These are phyloP conservation scores for Cercospora zeae-maydis DNA, from an alignment of 2,329 filamentous ascomycete species.

Conservation along the genomic window DNA sequence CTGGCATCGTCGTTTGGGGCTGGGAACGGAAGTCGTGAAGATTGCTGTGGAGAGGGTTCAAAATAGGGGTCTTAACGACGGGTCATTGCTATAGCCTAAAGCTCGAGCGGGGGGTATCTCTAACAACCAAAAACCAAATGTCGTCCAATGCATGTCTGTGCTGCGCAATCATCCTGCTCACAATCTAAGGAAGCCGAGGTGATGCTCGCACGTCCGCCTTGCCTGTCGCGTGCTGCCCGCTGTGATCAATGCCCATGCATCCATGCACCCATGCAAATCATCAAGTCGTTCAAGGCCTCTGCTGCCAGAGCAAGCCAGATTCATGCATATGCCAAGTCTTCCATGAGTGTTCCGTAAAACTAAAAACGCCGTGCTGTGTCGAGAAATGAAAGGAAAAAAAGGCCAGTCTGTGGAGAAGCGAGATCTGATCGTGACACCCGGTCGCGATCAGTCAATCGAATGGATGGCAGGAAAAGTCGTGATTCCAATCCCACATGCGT, in stretches of 20 bases:
- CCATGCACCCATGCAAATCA: slow-evolving; percentile 5
- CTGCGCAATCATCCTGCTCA: background rate
- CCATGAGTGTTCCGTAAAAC: background rate
- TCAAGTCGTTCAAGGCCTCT: slow-evolving; percentile 10
- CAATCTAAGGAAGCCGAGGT: slow-evolving; percentile 1
- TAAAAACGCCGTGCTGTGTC: slow-evolving; percentile 15
- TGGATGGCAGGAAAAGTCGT: background rate
- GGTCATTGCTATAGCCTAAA: background rate
- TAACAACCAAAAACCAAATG: slow-evolving; percentile 5
- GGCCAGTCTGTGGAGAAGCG: background rate
- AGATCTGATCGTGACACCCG: background rate
- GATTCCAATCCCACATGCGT: background rate
- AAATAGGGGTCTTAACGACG: background rate
- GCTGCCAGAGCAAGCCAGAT: slow-evolving; percentile 16
- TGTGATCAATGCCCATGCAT: slow-evolving; percentile 12
- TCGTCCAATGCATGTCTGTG: slow-evolving; percentile 11
- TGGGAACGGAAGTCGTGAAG: background rate
- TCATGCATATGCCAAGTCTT: slow-evolving; percentile 4
- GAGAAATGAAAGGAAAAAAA: background rate
- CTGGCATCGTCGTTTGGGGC: background rate
- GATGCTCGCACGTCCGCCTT: slow-evolving; percentile 5
- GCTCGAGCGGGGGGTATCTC: slow-evolving; percentile 16
- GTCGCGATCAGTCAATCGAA: background rate
- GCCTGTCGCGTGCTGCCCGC: slow-evolving; percentile 4
- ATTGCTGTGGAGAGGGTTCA: background rate